A percentile compares a stretch with the other conserved stretches of the same genome.
These are phyloP conservation scores for Grosmannia serpens DNA, from an alignment of 2,329 filamentous ascomycete genomes.

Conservation along the genomic window DNA sequence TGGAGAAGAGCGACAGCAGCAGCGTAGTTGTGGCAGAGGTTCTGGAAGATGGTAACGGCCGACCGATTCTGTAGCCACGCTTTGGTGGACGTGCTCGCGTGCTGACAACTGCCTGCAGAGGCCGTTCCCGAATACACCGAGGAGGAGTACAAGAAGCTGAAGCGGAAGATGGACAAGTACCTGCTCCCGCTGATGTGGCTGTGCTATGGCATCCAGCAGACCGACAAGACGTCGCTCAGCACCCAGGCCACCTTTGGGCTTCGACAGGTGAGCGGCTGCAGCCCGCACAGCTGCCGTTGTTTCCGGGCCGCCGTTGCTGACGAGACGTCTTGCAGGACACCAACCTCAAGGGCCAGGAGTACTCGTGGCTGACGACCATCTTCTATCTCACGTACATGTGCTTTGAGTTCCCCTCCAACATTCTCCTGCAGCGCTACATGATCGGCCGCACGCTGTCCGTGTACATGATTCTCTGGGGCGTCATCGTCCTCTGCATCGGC, in stretches of 20 bases:
- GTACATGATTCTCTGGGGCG: conserved; percentile 19
- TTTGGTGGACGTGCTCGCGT: neutral
- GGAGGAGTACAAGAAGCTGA: conserved; percentile 6
- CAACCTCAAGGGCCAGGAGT: conserved; percentile 16
- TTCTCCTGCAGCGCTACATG: conserved; percentile 17
- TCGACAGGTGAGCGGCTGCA: conserved; percentile 9
- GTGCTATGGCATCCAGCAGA: conserved; percentile 37
- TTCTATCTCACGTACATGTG: conserved; percentile 23
- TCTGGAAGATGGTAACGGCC: neutral
- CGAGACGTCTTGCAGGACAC: conserved; percentile 10
- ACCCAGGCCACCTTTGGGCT: conserved; percentile 28
- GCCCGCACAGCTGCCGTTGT: neutral
- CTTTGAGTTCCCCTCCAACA: conserved; percentile 21
- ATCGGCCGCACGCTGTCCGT: conserved; percentile 16
- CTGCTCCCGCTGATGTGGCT: conserved; percentile 28
- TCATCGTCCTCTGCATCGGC: conserved; percentile 25
- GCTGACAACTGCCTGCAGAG: neutral
- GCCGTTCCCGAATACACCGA: neutral
- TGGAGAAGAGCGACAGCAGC: neutral
- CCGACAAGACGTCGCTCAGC: conserved; percentile 31
- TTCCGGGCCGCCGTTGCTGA: neutral
- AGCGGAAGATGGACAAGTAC: conserved; percentile 5
- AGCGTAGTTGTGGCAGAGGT: neutral
- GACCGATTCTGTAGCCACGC: neutral
- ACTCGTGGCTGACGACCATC: conserved; percentile 20